Base-by-base conservation (phyloP, 2,329 filamentous ascomycete species). In the Arthrobotrys megalospora region DNA sequence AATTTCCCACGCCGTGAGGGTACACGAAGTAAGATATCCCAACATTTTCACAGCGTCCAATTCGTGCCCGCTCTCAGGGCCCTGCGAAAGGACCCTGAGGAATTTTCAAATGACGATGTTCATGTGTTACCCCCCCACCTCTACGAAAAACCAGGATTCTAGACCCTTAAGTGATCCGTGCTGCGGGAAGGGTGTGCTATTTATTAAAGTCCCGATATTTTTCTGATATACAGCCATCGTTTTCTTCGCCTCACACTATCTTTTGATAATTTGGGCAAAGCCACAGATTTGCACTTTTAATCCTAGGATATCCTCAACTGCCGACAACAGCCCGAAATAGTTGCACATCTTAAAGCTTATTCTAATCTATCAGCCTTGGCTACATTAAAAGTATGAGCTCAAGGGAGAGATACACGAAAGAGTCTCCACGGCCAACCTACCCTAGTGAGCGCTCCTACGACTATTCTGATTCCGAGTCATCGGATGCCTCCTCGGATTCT, bases 391-490 rank as follows among this genome's bases (percentile, higher is more conserved):
- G 21, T 2, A 73, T 64, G 69, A 65, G 24, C 48, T 58, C 32
- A 5, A 63, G 16, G 32, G 52, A 43, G 3, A 48, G 45, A 43
- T 62, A 69, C 19, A 16, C n/a, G 7, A 41, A 12, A 8, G 21
- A 38, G 12, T 14, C 34, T 21, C 38, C 58, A 32, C 60, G 60
- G 24, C 19, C 48, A 19, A 32, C 8, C 2, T 43, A 70, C 12
- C 60, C 34, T 47, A 6, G 55, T 19, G 16, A 28, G 36, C 38
- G 50, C 16, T 50, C 58, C 28, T 48, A 58, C 41, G 41, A 65
- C 19, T 48, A 21, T 19, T 65, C 19, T 6, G 65, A 70, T 19
- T 65, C 55, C 16, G 62, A 67, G n/a, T 47, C 60, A 24, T 70
- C 73, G 24, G 43, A 66, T 16, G 28, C 28, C 16, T 69, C 55